Evolutionary conservation across 805 yeast genomes (phyloP).

Genomic region (Debaryomyces maramus): DNA sequence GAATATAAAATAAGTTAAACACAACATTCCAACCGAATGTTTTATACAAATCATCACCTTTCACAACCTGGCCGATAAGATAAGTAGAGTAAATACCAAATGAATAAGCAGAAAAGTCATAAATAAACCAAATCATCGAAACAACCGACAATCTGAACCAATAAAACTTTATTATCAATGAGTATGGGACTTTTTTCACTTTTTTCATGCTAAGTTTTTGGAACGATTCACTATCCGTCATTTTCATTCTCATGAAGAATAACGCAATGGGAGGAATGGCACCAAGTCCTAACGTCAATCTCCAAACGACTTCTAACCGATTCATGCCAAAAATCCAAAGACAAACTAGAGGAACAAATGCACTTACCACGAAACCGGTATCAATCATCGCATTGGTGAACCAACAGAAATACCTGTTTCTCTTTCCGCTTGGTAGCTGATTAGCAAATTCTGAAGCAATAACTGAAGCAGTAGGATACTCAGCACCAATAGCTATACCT

Average conservation of each 20-base stretch:
- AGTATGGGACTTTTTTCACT: constrained; percentile 59
- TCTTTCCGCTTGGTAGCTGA: constrained; percentile 70
- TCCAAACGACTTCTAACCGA: constrained; percentile 84
- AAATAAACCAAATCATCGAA: constrained; percentile 83
- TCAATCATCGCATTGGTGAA: constrained; percentile 90
- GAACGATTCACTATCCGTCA: constrained; percentile 73
- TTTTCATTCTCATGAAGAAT: constrained; percentile 73
- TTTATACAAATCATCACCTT: constrained; percentile 61
- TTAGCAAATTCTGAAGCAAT: constrained; percentile 92
- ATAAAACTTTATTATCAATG: constrained; percentile 71
- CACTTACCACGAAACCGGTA: constrained; percentile 75
- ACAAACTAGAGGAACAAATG: constrained; percentile 84
- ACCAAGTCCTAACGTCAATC: constrained; percentile 86
- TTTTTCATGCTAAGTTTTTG: constrained; percentile 67
- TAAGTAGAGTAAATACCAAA: constrained; percentile 81
- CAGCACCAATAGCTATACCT: constrained; percentile 93
- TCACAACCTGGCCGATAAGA: constrained; percentile 60
- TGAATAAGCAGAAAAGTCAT: constrained; percentile 85
- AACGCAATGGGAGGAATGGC: constrained; percentile 82
- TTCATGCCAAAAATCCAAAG: constrained; percentile 76
- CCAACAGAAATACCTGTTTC: constrained; percentile 88
- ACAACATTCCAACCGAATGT: constrained; percentile 93
- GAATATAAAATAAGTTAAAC: constrained; percentile 81
- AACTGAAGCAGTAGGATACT: constrained; percentile 90
- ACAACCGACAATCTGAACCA: constrained; percentile 77